phyloP scores from a whole-genome alignment of 75 land plant genomes.

The Sequoia sempervirens region DNA sequence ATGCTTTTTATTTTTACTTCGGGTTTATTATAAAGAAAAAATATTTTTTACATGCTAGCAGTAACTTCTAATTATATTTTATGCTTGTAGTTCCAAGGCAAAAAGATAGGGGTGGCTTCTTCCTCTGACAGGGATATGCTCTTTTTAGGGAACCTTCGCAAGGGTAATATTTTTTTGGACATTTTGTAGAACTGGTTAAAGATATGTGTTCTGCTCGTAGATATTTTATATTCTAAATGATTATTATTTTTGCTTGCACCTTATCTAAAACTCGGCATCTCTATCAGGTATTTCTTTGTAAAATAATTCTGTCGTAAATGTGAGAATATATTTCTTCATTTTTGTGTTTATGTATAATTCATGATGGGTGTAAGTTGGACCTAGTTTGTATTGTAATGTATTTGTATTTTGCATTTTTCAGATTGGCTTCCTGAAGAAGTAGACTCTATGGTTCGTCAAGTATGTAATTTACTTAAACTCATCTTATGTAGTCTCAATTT shows the following conservation, averaged over 20 bases:
- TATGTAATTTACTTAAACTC: conserved; percentile 1
- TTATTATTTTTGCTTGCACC: neutral
- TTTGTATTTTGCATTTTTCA: neutral
- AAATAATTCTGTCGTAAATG: neutral
- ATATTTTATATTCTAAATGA: neutral
- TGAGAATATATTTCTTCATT: neutral
- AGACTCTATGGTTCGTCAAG: conserved; percentile 31
- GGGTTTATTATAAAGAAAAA: neutral
- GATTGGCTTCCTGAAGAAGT: conserved; percentile 34
- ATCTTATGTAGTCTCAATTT: neutral
- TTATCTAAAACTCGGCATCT: neutral
- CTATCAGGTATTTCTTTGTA: neutral
- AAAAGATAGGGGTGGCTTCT: conserved; percentile 29
- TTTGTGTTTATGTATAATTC: neutral
- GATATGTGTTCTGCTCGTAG: neutral
- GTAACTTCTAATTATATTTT: neutral
- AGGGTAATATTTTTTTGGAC: conserved; percentile 9
- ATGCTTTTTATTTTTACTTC: neutral
- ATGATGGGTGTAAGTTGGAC: neutral
- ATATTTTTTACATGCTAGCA: neutral
- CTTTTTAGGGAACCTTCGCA: conserved; percentile 28
- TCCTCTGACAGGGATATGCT: conserved; percentile 29
- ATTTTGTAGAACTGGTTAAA: neutral
- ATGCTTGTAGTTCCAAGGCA: conserved; percentile 27
- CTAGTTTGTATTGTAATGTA: neutral